Percentiles rank a stretch among this genome's conserved stretches.
Evolutionary conservation across 2,329 filamentous ascomycete genomes (phyloP).

Genomic region (Aspergillus uvarum): DNA sequence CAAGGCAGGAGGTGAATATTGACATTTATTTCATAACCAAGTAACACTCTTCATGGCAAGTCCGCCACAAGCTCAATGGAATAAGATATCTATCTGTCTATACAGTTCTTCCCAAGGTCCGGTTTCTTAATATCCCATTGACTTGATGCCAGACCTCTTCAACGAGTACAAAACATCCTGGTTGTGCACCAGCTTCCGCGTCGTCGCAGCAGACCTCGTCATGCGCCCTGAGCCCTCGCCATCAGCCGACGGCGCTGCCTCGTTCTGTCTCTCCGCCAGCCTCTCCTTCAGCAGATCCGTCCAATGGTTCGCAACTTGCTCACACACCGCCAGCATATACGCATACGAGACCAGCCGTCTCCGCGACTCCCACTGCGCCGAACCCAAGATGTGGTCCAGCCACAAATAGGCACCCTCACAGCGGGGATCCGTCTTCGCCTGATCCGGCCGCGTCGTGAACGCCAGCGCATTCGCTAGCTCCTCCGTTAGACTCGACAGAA

Average conservation of each 20-base stretch:
- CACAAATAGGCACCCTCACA: conserved; percentile 50
- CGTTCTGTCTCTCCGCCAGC: conserved; percentile 15
- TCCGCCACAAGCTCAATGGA: too few relatives aligned
- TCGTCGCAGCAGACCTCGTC: neutral
- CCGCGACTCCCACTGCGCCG: conserved; percentile 36
- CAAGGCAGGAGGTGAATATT: too few relatives aligned
- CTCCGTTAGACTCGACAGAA: conserved; percentile 41
- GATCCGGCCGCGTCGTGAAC: conserved; percentile 15
- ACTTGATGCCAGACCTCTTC: too few relatives aligned
- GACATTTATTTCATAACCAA: too few relatives aligned
- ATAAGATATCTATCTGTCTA: too few relatives aligned
- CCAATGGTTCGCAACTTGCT: conserved; percentile 36
- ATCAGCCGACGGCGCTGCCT: neutral
- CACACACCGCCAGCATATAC: conserved; percentile 37
- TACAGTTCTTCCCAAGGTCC: neutral
- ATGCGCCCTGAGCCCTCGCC: neutral
- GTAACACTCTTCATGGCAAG: too few relatives aligned
- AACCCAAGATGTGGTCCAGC: conserved; percentile 50
- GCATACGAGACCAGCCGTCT: conserved; percentile 30
- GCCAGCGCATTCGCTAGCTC: conserved; percentile 40
- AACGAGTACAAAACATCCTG: neutral
- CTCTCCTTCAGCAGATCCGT: conserved; percentile 22
- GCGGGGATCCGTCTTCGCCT: conserved; percentile 29
- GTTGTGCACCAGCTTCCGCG: neutral
- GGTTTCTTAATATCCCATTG: neutral